These are phyloP conservation scores for Metschnikowia corniflorae DNA, from an alignment of 805 yeast species.

Conservation along the genomic window DNA sequence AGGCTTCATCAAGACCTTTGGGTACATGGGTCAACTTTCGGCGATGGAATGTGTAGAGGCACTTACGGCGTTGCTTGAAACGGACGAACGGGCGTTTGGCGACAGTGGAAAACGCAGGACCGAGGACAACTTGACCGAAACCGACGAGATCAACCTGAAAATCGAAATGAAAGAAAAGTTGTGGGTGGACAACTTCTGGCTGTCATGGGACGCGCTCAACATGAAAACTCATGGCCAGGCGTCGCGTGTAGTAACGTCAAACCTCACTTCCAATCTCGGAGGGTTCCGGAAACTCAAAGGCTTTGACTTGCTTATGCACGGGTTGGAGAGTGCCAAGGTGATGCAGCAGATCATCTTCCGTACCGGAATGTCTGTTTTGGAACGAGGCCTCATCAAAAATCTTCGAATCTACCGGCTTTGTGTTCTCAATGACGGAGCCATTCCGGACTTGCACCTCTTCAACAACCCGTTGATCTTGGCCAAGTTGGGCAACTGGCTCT, in stretches of 20 bases:
- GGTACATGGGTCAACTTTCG: slow-evolving; percentile 79
- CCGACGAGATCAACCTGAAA: slow-evolving; percentile 23
- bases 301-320: slow-evolving; percentile 56
- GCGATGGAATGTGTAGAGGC: slow-evolving; percentile 95
- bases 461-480: slow-evolving; percentile 82
- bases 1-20: slow-evolving; percentile 84
- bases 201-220: slow-evolving; percentile 53
- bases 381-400: slow-evolving; percentile 74
- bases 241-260: slow-evolving; percentile 16
- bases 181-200: slow-evolving; percentile 74
- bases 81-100: slow-evolving; percentile 19
- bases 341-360: slow-evolving; percentile 81
- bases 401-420: slow-evolving; percentile 79
- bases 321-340: slow-evolving; percentile 77
- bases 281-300: slow-evolving; percentile 34
- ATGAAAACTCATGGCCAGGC: slow-evolving; percentile 23
- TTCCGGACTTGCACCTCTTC: slow-evolving; percentile 74
- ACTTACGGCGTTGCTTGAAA: slow-evolving; percentile 75
- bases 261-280: slow-evolving; percentile 12
- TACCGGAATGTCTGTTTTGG: slow-evolving; percentile 87
- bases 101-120: slow-evolving; percentile 16
- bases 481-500: slow-evolving; percentile 84
- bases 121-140: slow-evolving; percentile 15
- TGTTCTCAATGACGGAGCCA: slow-evolving; percentile 72
- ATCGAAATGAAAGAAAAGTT: slow-evolving; percentile 48